Conservation (phyloP, 805 yeast genomes). For the Pichia cephalocereana region DNA sequence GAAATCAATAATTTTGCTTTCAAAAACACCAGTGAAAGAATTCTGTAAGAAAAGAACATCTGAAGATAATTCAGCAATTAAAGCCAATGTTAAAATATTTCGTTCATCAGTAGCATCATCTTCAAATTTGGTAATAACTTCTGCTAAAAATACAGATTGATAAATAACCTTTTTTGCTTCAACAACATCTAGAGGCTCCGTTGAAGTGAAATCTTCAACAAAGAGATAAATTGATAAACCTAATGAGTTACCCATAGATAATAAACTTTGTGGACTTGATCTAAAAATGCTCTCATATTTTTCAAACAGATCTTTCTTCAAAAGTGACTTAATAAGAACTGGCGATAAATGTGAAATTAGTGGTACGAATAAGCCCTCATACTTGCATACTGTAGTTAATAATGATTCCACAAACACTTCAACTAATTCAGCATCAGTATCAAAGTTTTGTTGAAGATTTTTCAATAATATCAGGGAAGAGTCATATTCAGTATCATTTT, state of each 20-base stretch:
- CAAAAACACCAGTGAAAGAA: background rate
- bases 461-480: conserved; percentile 8
- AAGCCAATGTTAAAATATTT: conserved; percentile 28
- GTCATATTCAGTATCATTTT: background rate
- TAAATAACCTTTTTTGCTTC: background rate
- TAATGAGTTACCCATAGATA: conserved; percentile 18
- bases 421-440: conserved; percentile 7
- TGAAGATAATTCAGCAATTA: conserved; percentile 28
- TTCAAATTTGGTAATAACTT: background rate
- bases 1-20: conserved; percentile 7
- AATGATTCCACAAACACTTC: conserved; percentile 10
- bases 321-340: background rate
- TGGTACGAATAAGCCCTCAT: conserved; percentile 2
- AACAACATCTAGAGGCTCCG: too few relatives aligned
- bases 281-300: conserved; percentile 1
- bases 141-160: conserved; percentile 4
- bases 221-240: conserved; percentile 16
- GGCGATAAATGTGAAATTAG: background rate
- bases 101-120: conserved; percentile 8
- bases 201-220: background rate
- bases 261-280: conserved; percentile 7
- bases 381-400: conserved; percentile 1
- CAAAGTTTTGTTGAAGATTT: conserved; percentile 17
- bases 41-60: conserved; percentile 7
- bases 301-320: background rate